Percentiles rank a stretch among this genome's conserved stretches.
phyloP scores from a whole-genome alignment of 352 stramenopile species.

The Phytopythium boreale region DNA sequence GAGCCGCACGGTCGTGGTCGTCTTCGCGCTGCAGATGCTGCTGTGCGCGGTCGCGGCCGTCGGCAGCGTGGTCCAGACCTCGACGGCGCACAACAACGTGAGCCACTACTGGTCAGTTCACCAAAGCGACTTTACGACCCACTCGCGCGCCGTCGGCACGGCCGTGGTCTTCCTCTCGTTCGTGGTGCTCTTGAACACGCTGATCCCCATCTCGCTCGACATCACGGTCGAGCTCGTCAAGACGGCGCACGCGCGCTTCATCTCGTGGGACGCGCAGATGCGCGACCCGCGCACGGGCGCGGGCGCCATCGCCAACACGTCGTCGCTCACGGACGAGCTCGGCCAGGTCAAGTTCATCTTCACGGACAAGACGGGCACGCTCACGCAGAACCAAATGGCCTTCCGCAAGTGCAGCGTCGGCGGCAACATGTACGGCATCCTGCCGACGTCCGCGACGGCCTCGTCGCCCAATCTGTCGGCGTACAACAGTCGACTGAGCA shows the following conservation, averaged over 20 bases:
- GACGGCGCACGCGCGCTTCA: conserved; percentile 70
- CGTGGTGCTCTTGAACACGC: conserved; percentile 89
- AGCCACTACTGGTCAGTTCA: no score
- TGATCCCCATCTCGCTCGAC: conserved; percentile 94
- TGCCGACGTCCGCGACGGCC: conserved; percentile 12
- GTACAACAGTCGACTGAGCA: background rate
- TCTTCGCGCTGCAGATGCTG: conserved; percentile 74
- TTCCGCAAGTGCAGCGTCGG: conserved; percentile 95
- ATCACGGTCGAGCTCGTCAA: conserved; percentile 85
- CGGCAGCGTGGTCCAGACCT: conserved; percentile 18
- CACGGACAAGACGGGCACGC: conserved; percentile 93
- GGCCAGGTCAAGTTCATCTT: conserved; percentile 93
- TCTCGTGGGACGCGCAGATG: conserved; percentile 76
- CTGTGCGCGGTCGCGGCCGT: conserved; percentile 52
- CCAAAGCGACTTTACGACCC: conserved; percentile 4
- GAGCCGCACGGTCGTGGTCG: conserved; percentile 69
- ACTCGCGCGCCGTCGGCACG: conserved; percentile 3
- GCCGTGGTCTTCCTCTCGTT: conserved; percentile 88
- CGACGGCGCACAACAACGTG: background rate
- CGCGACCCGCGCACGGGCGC: conserved; percentile 32
- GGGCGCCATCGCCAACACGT: conserved; percentile 82
- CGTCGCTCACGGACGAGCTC: conserved; percentile 91
- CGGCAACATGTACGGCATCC: conserved; percentile 75
- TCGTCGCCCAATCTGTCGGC: background rate
- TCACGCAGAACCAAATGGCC: conserved; percentile 94